phyloP scores from a whole-genome alignment of 768 basidiomycete genomes.

The Naganishia antarctica region DNA sequence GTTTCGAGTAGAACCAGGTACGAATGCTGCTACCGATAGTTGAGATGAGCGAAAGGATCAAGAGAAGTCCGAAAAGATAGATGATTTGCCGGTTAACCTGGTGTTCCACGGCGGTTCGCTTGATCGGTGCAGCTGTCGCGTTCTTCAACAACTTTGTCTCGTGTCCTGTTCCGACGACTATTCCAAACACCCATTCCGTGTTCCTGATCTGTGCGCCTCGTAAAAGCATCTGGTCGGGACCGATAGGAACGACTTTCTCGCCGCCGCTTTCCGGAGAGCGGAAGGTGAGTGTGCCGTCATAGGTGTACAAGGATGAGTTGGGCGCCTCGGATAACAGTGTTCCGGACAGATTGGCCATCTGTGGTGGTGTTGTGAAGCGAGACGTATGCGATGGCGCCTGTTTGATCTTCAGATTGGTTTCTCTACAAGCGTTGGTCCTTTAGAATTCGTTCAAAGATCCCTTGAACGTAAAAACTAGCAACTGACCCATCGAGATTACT shows the following conservation, averaged over 20 bases:
- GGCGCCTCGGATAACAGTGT: conserved; percentile 90
- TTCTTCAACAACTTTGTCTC: conserved; percentile 98
- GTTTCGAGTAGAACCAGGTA: conserved; percentile 76
- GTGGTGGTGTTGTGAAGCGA: conserved; percentile 67
- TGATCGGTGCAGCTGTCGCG: conserved; percentile 94
- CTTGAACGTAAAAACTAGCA: not conserved
- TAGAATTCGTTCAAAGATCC: not conserved
- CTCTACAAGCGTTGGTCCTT: conserved; percentile 53
- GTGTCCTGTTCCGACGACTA: conserved; percentile 91
- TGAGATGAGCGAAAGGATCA: conserved; percentile 81
- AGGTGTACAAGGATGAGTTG: conserved; percentile 95
- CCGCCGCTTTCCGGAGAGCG: conserved; percentile 56
- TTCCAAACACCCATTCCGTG: conserved; percentile 91
- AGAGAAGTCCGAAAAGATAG: conserved; percentile 81
- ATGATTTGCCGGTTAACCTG: conserved; percentile 96
- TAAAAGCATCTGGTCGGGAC: conserved; percentile 88
- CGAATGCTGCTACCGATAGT: conserved; percentile 89
- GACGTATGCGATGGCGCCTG: conserved; percentile 82
- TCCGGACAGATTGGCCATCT: conserved; percentile 69
- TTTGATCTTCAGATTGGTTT: conserved; percentile 98
- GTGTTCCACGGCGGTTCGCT: conserved; percentile 88
- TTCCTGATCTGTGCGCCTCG: conserved; percentile 94
- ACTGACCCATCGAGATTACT: conserved; percentile 90
- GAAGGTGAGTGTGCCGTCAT: conserved; percentile 59
- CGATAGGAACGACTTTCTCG: conserved; percentile 72